phyloP scores from a whole-genome alignment of 2,329 filamentous ascomycete genomes.

The Rutstroemia sydowiana region DNA sequence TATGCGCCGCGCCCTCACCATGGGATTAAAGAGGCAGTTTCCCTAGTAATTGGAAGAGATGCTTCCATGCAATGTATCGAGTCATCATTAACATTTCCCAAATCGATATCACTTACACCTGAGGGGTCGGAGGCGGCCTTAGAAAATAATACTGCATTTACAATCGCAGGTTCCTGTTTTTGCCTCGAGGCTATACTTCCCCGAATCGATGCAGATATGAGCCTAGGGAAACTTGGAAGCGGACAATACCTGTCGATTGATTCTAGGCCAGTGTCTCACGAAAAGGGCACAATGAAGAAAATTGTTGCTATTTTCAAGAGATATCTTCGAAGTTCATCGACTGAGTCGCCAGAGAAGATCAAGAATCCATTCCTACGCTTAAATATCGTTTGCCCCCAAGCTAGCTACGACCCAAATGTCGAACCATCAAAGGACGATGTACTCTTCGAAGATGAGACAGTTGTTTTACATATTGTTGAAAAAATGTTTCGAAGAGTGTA shows the following conservation, averaged over 20 bases:
- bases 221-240: constrained; percentile 37
- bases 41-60: constrained; percentile 55
- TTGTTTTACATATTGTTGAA: constrained; percentile 33
- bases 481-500: constrained; percentile 25
- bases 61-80: constrained; percentile 48
- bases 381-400: constrained; percentile 52
- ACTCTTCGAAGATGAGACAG: constrained; percentile 51
- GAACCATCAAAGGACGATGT: constrained; percentile 67
- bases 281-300: constrained; percentile 51
- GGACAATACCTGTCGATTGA: constrained; percentile 62
- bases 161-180: constrained; percentile 27
- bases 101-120: constrained; percentile 7
- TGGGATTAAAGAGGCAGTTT: constrained; percentile 48
- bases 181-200: constrained; percentile 53
- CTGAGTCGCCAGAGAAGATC: constrained; percentile 23
- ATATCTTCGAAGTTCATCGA: constrained; percentile 34
- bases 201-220: constrained; percentile 40
- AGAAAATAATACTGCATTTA: neutral
- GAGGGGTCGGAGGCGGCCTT: neutral
- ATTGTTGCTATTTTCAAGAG: constrained; percentile 47
- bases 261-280: constrained; percentile 52
- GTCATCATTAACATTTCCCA: constrained; percentile 16
- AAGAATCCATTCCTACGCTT: constrained; percentile 56
- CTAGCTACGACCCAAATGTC: constrained; percentile 65
- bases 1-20: constrained; percentile 50